Conservation (phyloP, 2,329 filamentous ascomycete genomes). For the Monilinia vaccinii-corymbosi region DNA sequence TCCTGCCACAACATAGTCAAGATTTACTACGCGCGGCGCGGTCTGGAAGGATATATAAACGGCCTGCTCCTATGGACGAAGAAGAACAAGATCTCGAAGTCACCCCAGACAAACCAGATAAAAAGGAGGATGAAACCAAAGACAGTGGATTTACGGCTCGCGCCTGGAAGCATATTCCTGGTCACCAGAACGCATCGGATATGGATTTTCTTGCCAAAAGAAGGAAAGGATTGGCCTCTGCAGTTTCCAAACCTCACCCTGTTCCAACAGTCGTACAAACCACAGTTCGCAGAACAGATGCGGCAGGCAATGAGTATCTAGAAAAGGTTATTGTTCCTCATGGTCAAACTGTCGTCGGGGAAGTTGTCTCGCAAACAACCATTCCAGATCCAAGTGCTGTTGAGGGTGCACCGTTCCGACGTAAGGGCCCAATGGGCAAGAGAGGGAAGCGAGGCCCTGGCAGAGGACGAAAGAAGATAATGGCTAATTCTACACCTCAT, state of each 20-base stretch:
- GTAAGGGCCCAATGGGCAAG: slow-evolving; percentile 49
- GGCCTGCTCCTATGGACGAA: slow-evolving; percentile 52
- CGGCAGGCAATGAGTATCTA: slow-evolving; percentile 70
- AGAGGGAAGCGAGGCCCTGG: slow-evolving; percentile 75
- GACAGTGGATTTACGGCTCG: slow-evolving; percentile 45
- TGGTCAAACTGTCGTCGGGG: slow-evolving; percentile 71
- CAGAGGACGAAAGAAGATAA: slow-evolving; percentile 59
- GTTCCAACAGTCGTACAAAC: slow-evolving; percentile 62
- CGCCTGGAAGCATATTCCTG: slow-evolving; percentile 53
- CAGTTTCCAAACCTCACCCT: slow-evolving; percentile 40
- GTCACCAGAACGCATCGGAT: slow-evolving; percentile 45
- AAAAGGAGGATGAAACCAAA: slow-evolving; percentile 45
- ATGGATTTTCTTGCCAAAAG: slow-evolving; percentile 52
- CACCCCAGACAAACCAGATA: slow-evolving; percentile 43
- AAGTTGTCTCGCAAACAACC: slow-evolving; percentile 58
- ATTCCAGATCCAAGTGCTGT: slow-evolving; percentile 51
- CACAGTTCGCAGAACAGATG: slow-evolving; percentile 70
- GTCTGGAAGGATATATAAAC: slow-evolving; percentile 67
- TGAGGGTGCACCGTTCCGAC: slow-evolving; percentile 42
- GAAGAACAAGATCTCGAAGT: slow-evolving; percentile 46
- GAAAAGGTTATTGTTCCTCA: slow-evolving; percentile 77
- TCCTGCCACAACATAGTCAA: slow-evolving; percentile 71
- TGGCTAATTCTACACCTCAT: slow-evolving; percentile 15
- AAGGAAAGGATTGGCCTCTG: slow-evolving; percentile 50
- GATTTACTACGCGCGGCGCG: slow-evolving; percentile 74